Conservation (phyloP, 768 basidiomycete species). For the Cubamyces sp. region DNA sequence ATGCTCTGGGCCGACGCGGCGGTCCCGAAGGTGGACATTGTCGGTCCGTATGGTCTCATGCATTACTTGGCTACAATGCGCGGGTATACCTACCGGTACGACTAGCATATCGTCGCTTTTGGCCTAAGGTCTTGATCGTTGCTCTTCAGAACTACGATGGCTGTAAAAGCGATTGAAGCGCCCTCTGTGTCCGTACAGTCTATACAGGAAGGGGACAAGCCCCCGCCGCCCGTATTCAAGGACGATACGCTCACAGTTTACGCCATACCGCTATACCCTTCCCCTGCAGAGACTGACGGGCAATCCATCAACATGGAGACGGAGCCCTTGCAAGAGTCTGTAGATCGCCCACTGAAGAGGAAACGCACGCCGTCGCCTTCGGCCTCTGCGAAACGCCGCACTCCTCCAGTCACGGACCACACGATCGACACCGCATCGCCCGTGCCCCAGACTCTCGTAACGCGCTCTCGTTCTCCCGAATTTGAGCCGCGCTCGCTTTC, state of each 20-base stretch:
- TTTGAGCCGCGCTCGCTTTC: slow-evolving; percentile 41
- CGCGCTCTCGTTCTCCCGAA: slow-evolving; percentile 30
- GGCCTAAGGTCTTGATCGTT: not conserved
- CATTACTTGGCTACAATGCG: slow-evolving; percentile 77
- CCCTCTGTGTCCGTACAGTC: slow-evolving; percentile 31
- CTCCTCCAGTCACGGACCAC: not conserved
- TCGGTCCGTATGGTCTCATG: slow-evolving; percentile 74
- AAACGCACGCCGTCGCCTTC: slow-evolving; percentile 35
- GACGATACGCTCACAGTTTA: slow-evolving; percentile 72
- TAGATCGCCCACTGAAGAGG: slow-evolving; percentile 29
- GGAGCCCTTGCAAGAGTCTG: not conserved
- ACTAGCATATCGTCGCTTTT: slow-evolving; percentile 7
- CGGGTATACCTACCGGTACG: slow-evolving; percentile 67
- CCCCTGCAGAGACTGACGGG: not conserved
- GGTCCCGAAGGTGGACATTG: slow-evolving; percentile 56
- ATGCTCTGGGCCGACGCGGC: slow-evolving; percentile 82
- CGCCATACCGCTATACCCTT: slow-evolving; percentile 50
- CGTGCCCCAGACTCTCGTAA: slow-evolving; percentile 22
- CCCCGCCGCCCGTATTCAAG: slow-evolving; percentile 53
- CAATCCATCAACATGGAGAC: not conserved
- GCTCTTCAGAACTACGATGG: slow-evolving; percentile 42
- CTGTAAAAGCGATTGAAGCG: slow-evolving; percentile 50
- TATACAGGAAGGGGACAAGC: slow-evolving; percentile 21
- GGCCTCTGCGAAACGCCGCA: slow-evolving; percentile 28
- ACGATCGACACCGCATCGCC: slow-evolving; percentile 2